Evolutionary conservation across 2,329 filamentous ascomycete genomes (phyloP).

Genomic region (Phialemoniopsis sp.): DNA sequence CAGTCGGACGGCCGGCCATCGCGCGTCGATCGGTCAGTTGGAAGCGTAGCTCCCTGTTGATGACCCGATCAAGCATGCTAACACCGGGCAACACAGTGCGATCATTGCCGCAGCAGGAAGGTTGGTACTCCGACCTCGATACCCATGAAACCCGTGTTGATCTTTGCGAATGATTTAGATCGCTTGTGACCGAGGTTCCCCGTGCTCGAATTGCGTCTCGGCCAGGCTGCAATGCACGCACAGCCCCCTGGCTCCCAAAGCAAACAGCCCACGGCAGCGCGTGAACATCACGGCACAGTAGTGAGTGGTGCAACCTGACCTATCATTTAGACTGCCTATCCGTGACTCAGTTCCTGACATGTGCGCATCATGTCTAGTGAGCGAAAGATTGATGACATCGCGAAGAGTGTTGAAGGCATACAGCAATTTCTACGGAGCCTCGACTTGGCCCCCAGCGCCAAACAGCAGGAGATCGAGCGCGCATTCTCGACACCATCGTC

Average conservation of each 20-base stretch:
- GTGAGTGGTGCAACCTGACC: slow-evolving; percentile 14
- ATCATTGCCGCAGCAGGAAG: slow-evolving; percentile 23
- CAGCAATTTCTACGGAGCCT: slow-evolving; percentile 16
- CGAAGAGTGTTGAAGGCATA: slow-evolving; percentile 24
- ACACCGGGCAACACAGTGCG: slow-evolving; percentile 15
- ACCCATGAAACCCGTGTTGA: too few species aligned
- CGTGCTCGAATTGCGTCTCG: slow-evolving; percentile 26
- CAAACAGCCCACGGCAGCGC: slow-evolving; percentile 21
- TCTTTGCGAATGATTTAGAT: too few species aligned
- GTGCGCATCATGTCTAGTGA: slow-evolving; percentile 17
- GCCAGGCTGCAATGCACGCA: slow-evolving; percentile 25
- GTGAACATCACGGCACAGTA: slow-evolving; percentile 30
- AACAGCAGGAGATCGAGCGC: too few species aligned
- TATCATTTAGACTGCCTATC: background rate
- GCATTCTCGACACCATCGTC: too few species aligned
- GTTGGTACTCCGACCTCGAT: too few species aligned
- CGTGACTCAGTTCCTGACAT: background rate
- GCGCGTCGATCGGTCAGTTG: too few species aligned
- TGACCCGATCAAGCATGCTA: background rate
- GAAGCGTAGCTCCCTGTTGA: too few species aligned
- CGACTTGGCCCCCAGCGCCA: background rate
- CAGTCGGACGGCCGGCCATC: too few species aligned
- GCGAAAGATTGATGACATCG: slow-evolving; percentile 28
- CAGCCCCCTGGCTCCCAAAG: slow-evolving; percentile 17
- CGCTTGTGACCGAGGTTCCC: slow-evolving; percentile 22